Evolutionary conservation across 2,329 filamentous ascomycete genomes (phyloP).

Genomic region (Escovopsis weberi): DNA sequence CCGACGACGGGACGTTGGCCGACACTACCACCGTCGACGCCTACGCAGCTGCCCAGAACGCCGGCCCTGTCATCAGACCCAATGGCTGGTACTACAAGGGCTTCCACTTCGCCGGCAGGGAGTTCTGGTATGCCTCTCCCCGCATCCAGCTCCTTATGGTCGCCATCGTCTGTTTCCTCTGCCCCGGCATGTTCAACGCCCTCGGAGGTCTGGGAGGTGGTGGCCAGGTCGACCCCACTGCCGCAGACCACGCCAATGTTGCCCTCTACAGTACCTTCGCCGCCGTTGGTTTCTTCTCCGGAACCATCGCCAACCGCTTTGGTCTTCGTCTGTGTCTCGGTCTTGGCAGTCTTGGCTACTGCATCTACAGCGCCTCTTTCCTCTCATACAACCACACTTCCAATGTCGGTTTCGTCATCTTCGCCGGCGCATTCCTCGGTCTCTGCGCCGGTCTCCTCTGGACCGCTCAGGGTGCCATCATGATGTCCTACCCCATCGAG

Average conservation of each 20-base stretch:
- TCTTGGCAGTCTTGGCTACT: constrained; percentile 64
- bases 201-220: constrained; percentile 50
- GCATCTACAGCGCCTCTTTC: constrained; percentile 57
- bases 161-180: constrained; percentile 40
- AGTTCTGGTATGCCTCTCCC: constrained; percentile 60
- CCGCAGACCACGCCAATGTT: constrained; percentile 48
- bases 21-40: constrained; percentile 6
- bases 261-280: constrained; percentile 62
- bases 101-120: constrained; percentile 36
- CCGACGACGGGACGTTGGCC: no score
- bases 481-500: constrained; percentile 82
- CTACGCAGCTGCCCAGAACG: constrained; percentile 8
- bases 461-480: constrained; percentile 72
- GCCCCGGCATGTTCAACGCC: constrained; percentile 61
- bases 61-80: constrained; percentile 20
- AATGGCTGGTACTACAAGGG: constrained; percentile 54
- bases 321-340: constrained; percentile 54
- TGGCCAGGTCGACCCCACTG: constrained; percentile 35
- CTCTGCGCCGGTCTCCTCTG: constrained; percentile 68
- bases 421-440: constrained; percentile 62
- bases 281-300: constrained; percentile 54
- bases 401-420: constrained; percentile 58
- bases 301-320: constrained; percentile 63
- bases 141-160: constrained; percentile 59
- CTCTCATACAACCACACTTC: constrained; percentile 54